Conservation (phyloP, 2,329 filamentous ascomycete genomes). For the Neofusicoccum umdonicola region DNA sequence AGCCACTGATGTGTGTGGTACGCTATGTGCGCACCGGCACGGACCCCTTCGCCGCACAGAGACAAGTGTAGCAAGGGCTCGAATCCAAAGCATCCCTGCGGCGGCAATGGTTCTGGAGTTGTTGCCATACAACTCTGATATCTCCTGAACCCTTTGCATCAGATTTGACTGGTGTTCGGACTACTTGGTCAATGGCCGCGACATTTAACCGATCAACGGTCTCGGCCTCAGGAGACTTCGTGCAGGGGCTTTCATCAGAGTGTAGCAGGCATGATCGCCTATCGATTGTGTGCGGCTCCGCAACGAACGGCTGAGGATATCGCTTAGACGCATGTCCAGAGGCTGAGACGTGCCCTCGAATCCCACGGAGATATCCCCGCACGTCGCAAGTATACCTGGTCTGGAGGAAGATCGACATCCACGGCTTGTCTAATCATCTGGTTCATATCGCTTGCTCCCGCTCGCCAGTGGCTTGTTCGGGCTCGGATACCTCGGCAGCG, state of each 20-base stretch:
- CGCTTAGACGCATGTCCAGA: background rate
- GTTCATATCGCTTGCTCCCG: background rate
- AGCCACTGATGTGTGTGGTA: background rate
- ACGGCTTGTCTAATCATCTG: background rate
- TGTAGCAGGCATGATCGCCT: background rate
- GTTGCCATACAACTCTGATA: background rate
- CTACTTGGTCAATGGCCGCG: background rate
- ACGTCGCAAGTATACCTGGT: background rate
- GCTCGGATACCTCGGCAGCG: background rate
- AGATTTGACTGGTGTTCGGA: background rate
- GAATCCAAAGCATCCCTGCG: background rate
- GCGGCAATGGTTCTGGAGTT: background rate
- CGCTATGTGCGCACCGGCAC: background rate
- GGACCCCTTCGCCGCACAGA: background rate
- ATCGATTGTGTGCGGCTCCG: background rate
- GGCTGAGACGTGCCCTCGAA: background rate
- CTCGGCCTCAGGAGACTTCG: background rate
- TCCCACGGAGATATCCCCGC: background rate
- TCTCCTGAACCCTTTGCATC: background rate
- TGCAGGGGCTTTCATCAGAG: background rate
- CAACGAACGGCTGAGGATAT: background rate
- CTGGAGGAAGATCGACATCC: background rate
- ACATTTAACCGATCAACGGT: background rate
- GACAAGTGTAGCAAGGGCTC: background rate
- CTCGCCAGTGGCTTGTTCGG: background rate